A percentile compares a stretch with the other conserved stretches of the same genome.
Conservation (phyloP, 805 yeast species). For the Clavispora santaluciae region DNA sequence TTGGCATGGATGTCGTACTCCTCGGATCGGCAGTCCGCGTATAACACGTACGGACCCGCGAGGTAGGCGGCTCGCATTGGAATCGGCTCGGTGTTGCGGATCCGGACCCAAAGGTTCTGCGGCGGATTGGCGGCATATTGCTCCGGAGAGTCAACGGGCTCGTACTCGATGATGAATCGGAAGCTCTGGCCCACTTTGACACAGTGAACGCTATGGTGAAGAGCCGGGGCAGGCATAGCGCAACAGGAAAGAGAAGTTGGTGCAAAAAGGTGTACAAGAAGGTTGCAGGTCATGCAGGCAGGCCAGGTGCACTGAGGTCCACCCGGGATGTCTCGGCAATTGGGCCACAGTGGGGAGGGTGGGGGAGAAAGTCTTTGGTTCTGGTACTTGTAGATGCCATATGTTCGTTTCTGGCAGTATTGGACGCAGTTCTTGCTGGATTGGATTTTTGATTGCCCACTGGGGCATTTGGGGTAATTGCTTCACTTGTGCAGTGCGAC, state of each 20-base stretch:
- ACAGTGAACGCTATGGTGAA: conserved; percentile 12
- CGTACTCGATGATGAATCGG: conserved; percentile 11
- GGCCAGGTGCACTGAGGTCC: too few species aligned
- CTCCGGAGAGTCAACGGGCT: conserved; percentile 12
- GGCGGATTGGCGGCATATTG: conserved; percentile 18
- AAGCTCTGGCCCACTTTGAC: conserved; percentile 14
- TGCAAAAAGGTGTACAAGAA: background rate
- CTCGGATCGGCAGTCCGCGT: conserved; percentile 71
- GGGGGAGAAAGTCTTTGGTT: too few species aligned
- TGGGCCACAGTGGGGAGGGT: too few species aligned
- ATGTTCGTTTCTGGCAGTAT: too few species aligned
- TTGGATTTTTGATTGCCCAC: too few species aligned
- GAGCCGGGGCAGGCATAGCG: conserved; percentile 7
- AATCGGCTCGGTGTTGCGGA: conserved; percentile 68
- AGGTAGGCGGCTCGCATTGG: conserved; percentile 77
- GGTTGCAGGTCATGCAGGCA: background rate
- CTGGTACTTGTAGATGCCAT: too few species aligned
- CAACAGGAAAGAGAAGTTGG: background rate
- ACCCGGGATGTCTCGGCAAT: too few species aligned
- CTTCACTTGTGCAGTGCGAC: too few species aligned
- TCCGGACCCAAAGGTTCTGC: conserved; percentile 43
- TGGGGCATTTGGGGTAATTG: too few species aligned
- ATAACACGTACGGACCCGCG: conserved; percentile 84
- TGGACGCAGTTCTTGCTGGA: too few species aligned
- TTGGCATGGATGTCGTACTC: conserved; percentile 53